phyloP scores from a whole-genome alignment of 2,329 filamentous ascomycete genomes.

The Shiraia sp. region DNA sequence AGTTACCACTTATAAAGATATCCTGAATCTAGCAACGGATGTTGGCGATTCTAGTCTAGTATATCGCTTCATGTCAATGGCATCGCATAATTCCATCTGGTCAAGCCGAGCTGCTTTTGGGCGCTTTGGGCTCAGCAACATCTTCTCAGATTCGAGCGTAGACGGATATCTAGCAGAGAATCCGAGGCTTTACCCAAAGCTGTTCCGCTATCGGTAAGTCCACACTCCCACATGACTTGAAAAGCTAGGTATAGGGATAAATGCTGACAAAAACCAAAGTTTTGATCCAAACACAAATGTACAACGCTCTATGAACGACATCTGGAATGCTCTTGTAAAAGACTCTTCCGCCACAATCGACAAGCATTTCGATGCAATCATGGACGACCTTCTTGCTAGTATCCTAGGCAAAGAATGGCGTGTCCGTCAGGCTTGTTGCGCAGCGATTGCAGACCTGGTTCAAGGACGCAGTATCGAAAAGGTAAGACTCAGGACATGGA shows the following conservation, averaged over 20 bases:
- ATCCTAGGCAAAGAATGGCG: constrained; percentile 93
- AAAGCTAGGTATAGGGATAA: background rate
- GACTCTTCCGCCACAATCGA: constrained; percentile 78
- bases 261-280: constrained; percentile 26
- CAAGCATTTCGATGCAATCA: constrained; percentile 82
- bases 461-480: constrained; percentile 69
- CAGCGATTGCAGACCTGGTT: constrained; percentile 84
- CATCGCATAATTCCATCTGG: constrained; percentile 95
- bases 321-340: constrained; percentile 95
- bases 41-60: constrained; percentile 95
- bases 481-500: constrained; percentile 17
- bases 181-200: constrained; percentile 91
- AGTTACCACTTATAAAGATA: constrained; percentile 96
- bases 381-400: constrained; percentile 82
- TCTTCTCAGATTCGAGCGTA: constrained; percentile 80
- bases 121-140: constrained; percentile 86
- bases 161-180: constrained; percentile 74
- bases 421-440: constrained; percentile 87
- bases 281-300: constrained; percentile 96
- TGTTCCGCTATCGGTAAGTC: constrained; percentile 76
- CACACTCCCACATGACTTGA: background rate
- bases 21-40: constrained; percentile 92
- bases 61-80: constrained; percentile 97
- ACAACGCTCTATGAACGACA: constrained; percentile 93
- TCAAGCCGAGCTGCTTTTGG: constrained; percentile 96